Conservation (phyloP, 2,329 filamentous ascomycete genomes). For the Aureobasidium sp. region DNA sequence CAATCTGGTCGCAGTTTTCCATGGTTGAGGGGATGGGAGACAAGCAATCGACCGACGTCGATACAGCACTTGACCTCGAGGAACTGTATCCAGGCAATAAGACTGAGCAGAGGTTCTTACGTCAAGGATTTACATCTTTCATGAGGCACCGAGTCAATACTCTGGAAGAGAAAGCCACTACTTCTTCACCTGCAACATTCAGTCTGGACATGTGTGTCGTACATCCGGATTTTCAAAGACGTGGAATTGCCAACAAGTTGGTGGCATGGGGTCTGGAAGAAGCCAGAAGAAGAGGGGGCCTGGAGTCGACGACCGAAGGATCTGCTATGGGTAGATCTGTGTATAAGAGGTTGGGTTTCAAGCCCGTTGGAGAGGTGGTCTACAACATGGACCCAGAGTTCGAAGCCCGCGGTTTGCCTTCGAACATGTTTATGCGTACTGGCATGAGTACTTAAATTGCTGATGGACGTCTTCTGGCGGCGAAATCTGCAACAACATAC, state of each 20-base stretch:
- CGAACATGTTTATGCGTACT: slow-evolving; percentile 33
- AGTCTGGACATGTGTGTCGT: slow-evolving; percentile 48
- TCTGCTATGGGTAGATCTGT: slow-evolving; percentile 30
- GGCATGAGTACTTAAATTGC: slow-evolving; percentile 12
- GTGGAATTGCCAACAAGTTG: slow-evolving; percentile 31
- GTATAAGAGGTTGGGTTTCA: slow-evolving; percentile 29
- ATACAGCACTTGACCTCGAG: slow-evolving; percentile 21
- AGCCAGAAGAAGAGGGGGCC: slow-evolving; percentile 27
- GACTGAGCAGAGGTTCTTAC: slow-evolving; percentile 40
- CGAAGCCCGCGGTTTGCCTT: slow-evolving; percentile 25
- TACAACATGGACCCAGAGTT: slow-evolving; percentile 32
- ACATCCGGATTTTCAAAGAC: slow-evolving; percentile 47
- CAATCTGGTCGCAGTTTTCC: slow-evolving; percentile 51
- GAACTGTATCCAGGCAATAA: slow-evolving; percentile 20
- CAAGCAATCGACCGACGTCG: slow-evolving; percentile 30
- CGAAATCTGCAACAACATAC: too few relatives aligned
- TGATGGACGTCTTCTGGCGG: background rate
- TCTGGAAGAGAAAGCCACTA: slow-evolving; percentile 35
- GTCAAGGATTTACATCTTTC: slow-evolving; percentile 41
- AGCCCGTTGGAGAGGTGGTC: slow-evolving; percentile 26
- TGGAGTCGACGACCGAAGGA: slow-evolving; percentile 33
- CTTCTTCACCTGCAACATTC: slow-evolving; percentile 41
- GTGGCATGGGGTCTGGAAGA: slow-evolving; percentile 30
- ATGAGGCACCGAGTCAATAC: slow-evolving; percentile 38
- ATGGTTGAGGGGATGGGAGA: slow-evolving; percentile 45